Percentiles rank a stretch among this genome's conserved stretches.
Conservation (phyloP, 495 filamentous ascomycete species). For the Talaromyces proteolyticus region DNA sequence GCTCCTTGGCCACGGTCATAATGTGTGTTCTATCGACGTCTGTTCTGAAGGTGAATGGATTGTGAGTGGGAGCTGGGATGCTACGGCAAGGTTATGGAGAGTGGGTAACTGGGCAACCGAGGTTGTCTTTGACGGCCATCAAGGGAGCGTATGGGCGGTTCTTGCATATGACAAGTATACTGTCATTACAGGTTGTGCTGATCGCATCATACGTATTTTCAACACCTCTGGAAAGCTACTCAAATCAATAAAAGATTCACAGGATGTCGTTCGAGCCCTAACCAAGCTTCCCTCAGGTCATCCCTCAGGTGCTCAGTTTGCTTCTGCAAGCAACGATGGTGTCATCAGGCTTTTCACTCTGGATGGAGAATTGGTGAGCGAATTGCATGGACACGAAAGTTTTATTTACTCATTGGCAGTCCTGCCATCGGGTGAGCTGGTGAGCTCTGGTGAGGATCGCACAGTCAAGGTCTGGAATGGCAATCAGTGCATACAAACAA, state of each 20-base stretch:
- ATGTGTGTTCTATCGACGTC: slow-evolving; percentile 82
- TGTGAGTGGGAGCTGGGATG: slow-evolving; percentile 95
- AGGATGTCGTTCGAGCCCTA: slow-evolving; percentile 79
- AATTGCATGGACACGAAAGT: slow-evolving; percentile 83
- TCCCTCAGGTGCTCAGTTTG: slow-evolving; percentile 77
- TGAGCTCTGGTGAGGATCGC: slow-evolving; percentile 89
- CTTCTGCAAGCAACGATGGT: slow-evolving; percentile 84
- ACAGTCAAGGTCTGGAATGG: slow-evolving; percentile 85
- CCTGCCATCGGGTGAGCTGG: slow-evolving; percentile 77
- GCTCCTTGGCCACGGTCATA: slow-evolving; percentile 77
- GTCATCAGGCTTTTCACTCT: slow-evolving; percentile 80
- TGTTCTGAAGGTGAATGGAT: slow-evolving; percentile 62
- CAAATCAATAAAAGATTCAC: slow-evolving; percentile 61
- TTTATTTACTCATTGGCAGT: slow-evolving; percentile 87
- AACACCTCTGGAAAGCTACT: slow-evolving; percentile 58
- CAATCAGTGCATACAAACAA: slow-evolving; percentile 82
- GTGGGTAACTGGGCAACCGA: slow-evolving; percentile 71
- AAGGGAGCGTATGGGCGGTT: slow-evolving; percentile 85
- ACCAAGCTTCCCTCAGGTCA: slow-evolving; percentile 74
- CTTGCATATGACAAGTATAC: slow-evolving; percentile 74
- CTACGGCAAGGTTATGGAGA: slow-evolving; percentile 72
- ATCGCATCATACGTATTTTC: slow-evolving; percentile 82
- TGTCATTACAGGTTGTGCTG: slow-evolving; percentile 82
- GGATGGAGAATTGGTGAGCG: slow-evolving; percentile 62
- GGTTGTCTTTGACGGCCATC: slow-evolving; percentile 66